A percentile compares a stretch with the other conserved stretches of the same genome.
These are phyloP conservation scores for Millerago galiae DNA, from an alignment of 805 yeast species.

Conservation along the genomic window DNA sequence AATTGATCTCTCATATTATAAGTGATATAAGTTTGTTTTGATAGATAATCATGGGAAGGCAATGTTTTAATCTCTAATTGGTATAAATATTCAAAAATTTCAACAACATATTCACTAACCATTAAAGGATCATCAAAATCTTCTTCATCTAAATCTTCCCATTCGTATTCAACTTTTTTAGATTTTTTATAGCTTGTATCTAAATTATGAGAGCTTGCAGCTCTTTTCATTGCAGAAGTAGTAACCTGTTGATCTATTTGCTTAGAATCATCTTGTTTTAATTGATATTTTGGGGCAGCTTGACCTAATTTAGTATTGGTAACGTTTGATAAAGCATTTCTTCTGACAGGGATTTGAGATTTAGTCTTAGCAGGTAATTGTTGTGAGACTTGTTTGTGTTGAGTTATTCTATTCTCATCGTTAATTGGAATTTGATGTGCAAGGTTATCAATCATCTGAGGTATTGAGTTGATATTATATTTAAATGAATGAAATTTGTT, in stretches of 20 bases:
- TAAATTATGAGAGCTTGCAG: conserved; percentile 19
- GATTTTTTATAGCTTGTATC: conserved; percentile 15
- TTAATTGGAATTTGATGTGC: conserved; percentile 10
- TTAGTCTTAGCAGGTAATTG: conserved; percentile 4
- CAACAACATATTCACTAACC: conserved; percentile 90
- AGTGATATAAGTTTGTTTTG: conserved; percentile 36
- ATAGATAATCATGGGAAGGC: conserved; percentile 40
- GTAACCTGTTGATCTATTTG: conserved; percentile 24
- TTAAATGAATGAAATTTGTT: neutral
- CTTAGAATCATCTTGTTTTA: conserved; percentile 1
- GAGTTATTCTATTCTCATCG: conserved; percentile 19
- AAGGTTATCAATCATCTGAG: conserved; percentile 8
- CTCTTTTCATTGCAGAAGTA: conserved; percentile 48
- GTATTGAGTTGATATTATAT: neutral
- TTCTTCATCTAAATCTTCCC: conserved; percentile 80
- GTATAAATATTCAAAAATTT: conserved; percentile 75
- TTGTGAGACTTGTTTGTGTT: conserved; percentile 3
- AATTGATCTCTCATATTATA: conserved; percentile 67
- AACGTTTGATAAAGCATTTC: conserved; percentile 24
- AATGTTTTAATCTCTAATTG: conserved; percentile 65
- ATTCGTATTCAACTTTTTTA: conserved; percentile 29
- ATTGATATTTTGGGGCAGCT: neutral
- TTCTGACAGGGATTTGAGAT: conserved; percentile 24
- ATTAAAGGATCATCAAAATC: conserved; percentile 78
- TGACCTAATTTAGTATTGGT: conserved; percentile 23